Percentiles rank a stretch among this genome's conserved stretches.
phyloP scores from a whole-genome alignment of 495 filamentous ascomycete genomes.

The Aspergillus asperescens region DNA sequence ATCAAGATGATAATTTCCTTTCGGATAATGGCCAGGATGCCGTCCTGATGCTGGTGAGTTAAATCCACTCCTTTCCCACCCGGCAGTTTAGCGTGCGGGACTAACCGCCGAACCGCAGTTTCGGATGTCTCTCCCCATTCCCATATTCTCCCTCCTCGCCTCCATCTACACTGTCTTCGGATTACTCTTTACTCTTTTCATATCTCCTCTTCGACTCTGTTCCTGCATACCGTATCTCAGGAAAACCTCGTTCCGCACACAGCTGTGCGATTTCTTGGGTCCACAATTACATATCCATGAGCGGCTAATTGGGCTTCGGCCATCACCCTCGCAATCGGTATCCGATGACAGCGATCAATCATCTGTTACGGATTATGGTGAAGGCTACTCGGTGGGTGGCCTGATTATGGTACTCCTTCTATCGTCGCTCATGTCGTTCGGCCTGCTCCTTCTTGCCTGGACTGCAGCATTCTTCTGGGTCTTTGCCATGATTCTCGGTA shows the following conservation, averaged over 20 bases:
- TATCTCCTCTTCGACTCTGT: slow-evolving; percentile 41
- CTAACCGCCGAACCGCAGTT: slow-evolving; percentile 32
- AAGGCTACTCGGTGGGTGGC: slow-evolving; percentile 32
- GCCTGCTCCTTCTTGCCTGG: slow-evolving; percentile 53
- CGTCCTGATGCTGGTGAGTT: slow-evolving; percentile 36
- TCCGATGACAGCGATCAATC: slow-evolving; percentile 25
- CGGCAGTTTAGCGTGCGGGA: neutral
- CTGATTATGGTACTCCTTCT: slow-evolving; percentile 48
- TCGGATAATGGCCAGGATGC: slow-evolving; percentile 33
- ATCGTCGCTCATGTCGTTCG: slow-evolving; percentile 51
- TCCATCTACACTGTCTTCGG: slow-evolving; percentile 43
- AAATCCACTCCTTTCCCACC: neutral
- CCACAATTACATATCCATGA: slow-evolving; percentile 43
- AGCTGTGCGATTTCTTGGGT: slow-evolving; percentile 38
- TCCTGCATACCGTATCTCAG: slow-evolving; percentile 34
- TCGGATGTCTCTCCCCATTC: slow-evolving; percentile 44
- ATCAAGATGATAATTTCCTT: slow-evolving; percentile 21
- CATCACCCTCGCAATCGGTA: slow-evolving; percentile 33
- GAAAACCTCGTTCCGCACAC: slow-evolving; percentile 33
- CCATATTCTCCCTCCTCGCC: slow-evolving; percentile 39
- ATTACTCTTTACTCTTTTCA: slow-evolving; percentile 37
- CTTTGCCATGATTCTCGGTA: slow-evolving; percentile 55
- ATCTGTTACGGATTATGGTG: slow-evolving; percentile 13
- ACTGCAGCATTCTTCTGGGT: slow-evolving; percentile 60
- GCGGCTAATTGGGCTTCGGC: slow-evolving; percentile 32